Base-by-base conservation (phyloP, 2,329 filamentous ascomycete genomes). In the Diplodia sapinea region DNA sequence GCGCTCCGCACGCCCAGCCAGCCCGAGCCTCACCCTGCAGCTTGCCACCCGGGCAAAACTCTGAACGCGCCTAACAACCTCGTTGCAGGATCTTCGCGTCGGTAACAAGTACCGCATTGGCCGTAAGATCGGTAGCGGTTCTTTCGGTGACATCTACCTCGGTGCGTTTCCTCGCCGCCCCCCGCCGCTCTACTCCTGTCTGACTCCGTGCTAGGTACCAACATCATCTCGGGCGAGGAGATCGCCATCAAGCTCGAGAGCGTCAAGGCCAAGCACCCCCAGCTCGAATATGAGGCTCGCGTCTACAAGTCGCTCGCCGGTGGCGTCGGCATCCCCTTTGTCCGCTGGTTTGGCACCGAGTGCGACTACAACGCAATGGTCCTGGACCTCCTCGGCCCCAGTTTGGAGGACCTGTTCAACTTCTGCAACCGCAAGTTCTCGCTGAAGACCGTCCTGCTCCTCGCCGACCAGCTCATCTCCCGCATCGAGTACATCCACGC, bases 331-430 rank as follows among this genome's bases (percentile, higher is more conserved):
- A 99, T 99, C 72, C 95, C 95, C 57, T 98, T 98, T 77, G 95
- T 99, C 78, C 93, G 94, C 82, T 99, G 95, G 95, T 99, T 98
- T 82, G 95, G 95, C 74, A 98, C 94, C 69, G 95, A 99, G 83
- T 98, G 94, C 82, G 95, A 98, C 84, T 98, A 99, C 89, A 98
- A 99, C 83, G 95, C 95, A 80, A 98, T 99, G 95, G 95, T 99
- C 64, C 89, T 98, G 72, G 95, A 99, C 78, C 89, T 99, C 31
- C 91, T 99, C 68, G 95, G 95, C 49, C 95, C 95, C 73, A 95
- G 91, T 77, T 84, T 99, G 81, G 95, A 99, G 83, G 95, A 99
- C 79, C 87, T 99, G 40, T 99, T 99, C 92, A 98, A 99, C 88
- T 98, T 98, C 82, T 99, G 95, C 89, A 98, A 98, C 89, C 91